Base-by-base conservation (phyloP, 208 protist species). In the Sergeia podlipaevii region DNA sequence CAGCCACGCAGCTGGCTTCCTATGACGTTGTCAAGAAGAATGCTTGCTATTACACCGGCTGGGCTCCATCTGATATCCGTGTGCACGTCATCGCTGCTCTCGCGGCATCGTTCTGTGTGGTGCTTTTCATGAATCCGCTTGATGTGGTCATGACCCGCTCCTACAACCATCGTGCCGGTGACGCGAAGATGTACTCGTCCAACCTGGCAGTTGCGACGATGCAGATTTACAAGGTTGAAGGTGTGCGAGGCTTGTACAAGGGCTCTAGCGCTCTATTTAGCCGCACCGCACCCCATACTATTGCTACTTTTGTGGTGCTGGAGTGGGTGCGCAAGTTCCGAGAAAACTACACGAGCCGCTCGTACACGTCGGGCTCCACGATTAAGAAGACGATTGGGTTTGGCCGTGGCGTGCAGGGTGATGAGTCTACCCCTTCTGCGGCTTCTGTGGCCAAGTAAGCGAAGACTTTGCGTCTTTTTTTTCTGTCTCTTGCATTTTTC, bases 171-270 rank as follows among this genome's bases (percentile, higher is more conserved):
- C 34, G 45, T 10, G 21, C 2, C 4, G 68, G 48, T 5, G 55
- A 54, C 27, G 42, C 18, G 18, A 48, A 45, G 3, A 53, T 52
- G 13, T 80, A 77, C 60, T 67, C 61, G 13, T 29, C 44, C 29
- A 78, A 75, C 47, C 20, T 85, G 36, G 37, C 46, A 1, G 53
- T 49, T 0, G 59, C 65, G 15, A 65, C 61, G 4, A 24, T 56
- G 55, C 60, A 70, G 38, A 65, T 90, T 15, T 85, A 67, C 45
- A 48, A 65, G 7, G 65, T 82, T 15, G 82, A 90, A 49, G 82
- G 82, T n/a, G 30, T 84, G 17, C 43, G 50, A 17, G 82, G 78
- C n/a, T 44, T 85, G 46, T 90, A 87, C 73, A 90, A 90, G 60
- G 82, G 82, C 15, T 70, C 61, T 15, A 34, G 63, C 23, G 71